Base-by-base conservation (phyloP, 805 yeast species). In the Scheffersomyces lignosus region DNA sequence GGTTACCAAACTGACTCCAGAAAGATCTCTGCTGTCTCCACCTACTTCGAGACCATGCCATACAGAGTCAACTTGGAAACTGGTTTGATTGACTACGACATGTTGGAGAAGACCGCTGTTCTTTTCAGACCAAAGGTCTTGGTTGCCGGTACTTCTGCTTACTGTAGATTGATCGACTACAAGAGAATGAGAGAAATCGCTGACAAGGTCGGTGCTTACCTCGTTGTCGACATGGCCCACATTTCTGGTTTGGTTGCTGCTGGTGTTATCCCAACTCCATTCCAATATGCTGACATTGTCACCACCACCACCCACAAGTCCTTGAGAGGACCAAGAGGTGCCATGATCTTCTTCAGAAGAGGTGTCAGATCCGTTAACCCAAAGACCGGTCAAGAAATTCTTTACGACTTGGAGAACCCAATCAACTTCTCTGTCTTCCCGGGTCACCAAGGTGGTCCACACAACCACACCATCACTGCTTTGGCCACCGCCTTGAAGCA, bases 401-500 rank as follows among this genome's bases (percentile, higher is more conserved):
- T 75, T 34, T 90, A 88, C 63, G 96, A 91, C 55, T 78, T 91
- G 58, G 98, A 91, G 68, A 80, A 81, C 60, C 84, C 81, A 62
- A 89, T 91, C 68, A 91, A 91, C 77, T 91, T 91, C 61, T 87
- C 96, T 22, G 98, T 91, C 38, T 91, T 91, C 87, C 99, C 99
- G 52, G 98, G 95, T 48, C 98, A 91, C 66, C 99, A 91, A 75
- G 99, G 99, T 74, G 99, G 99, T 60, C 99, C 99, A 51, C 98
- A 91, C 69, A 91, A 91, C 73, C 97, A 91, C 70, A 91, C 98
- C 53, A 91, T 91, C 58, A 81, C 96, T 47, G 98, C 98, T 15
- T 75, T 91, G 52, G 95, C 98, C 22, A 91, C 89, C 40, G 98
- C 98, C 26, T 77, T 91, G 56, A 87, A 87, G 60, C 98, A 91